Conservation (phyloP, 768 basidiomycete genomes). For the Amanita inopinata region DNA sequence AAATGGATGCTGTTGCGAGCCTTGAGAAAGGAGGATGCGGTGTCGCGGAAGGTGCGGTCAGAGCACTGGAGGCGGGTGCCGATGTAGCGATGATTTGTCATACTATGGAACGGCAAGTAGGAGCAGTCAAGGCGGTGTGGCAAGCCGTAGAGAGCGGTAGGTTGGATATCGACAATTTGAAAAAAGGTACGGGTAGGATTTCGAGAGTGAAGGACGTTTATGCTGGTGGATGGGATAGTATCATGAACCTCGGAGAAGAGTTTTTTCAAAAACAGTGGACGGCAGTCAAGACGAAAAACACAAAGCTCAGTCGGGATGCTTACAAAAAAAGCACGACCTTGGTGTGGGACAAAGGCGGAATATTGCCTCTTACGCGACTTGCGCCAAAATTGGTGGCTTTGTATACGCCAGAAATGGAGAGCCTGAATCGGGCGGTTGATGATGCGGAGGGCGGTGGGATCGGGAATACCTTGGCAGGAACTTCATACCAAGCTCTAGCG, state of each 20-base stretch:
- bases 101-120: slow-evolving; percentile 40
- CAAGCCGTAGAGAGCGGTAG: slow-evolving; percentile 36
- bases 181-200: slow-evolving; percentile 36
- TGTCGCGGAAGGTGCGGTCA: slow-evolving; percentile 42
- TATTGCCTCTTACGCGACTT: slow-evolving; percentile 26
- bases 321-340: slow-evolving; percentile 41
- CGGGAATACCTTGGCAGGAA: slow-evolving; percentile 49
- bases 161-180: slow-evolving; percentile 28
- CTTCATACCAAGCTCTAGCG: slow-evolving; percentile 44
- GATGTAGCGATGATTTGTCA: slow-evolving; percentile 76
- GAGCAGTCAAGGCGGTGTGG: slow-evolving; percentile 43
- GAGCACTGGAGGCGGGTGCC: slow-evolving; percentile 50
- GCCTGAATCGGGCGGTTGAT: slow-evolving; percentile 56
- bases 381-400: slow-evolving; percentile 25
- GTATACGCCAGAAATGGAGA: slow-evolving; percentile 47
- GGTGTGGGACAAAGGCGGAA: slow-evolving; percentile 27
- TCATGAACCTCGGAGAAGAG: slow-evolving; percentile 20
- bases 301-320: slow-evolving; percentile 31
- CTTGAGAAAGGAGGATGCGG: slow-evolving; percentile 35
- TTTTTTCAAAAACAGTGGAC: slow-evolving; percentile 21
- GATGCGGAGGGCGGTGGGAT: slow-evolving; percentile 39
- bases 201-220: slow-evolving; percentile 40
- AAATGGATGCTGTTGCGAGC: slow-evolving; percentile 64
- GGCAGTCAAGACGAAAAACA: slow-evolving; percentile 28
- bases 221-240: slow-evolving; percentile 35